Percentiles rank a stretch among this genome's conserved stretches.
Evolutionary conservation across 1,284 basidiomycete genomes (phyloP).

Genomic region (Trichosporon ovoides): DNA sequence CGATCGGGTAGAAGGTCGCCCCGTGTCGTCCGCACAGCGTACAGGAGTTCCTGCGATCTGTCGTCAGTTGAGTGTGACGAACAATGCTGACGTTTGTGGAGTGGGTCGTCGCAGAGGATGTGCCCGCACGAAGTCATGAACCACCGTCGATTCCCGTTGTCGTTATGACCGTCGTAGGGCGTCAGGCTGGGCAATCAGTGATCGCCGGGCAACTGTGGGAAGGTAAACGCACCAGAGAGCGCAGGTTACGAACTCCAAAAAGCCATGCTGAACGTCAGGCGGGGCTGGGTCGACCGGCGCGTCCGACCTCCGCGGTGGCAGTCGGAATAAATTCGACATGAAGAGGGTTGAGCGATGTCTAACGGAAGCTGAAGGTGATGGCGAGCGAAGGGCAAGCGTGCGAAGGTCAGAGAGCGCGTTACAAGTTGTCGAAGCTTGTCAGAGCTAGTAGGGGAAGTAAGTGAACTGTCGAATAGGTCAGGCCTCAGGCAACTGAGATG

Average conservation of each 20-base stretch:
- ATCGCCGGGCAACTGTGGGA: not conserved
- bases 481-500: not conserved
- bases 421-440: not conserved
- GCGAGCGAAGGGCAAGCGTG: not conserved
- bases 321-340: not conserved
- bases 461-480: not conserved
- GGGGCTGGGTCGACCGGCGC: not conserved
- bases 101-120: slow-evolving; percentile 29
- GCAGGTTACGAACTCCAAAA: slow-evolving; percentile 33
- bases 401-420: not conserved
- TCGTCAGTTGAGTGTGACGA: not conserved
- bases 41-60: slow-evolving; percentile 22
- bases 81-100: slow-evolving; percentile 33
- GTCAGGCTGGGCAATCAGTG: not conserved
- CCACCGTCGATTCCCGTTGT: slow-evolving; percentile 20
- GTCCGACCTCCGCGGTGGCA: not conserved
- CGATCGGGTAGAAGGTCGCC: slow-evolving; percentile 14
- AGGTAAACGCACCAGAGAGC: slow-evolving; percentile 27
- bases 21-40: slow-evolving; percentile 15
- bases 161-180: not conserved
- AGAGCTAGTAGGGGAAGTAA: not conserved
- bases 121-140: slow-evolving; percentile 44
- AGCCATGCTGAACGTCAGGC: slow-evolving; percentile 14
- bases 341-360: not conserved
- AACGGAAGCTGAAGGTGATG: not conserved